Evolutionary conservation across 2,329 filamentous ascomycete genomes (phyloP), one percentile per base, ranked within the genome.

Genomic region (Penicillium sp.): DNA sequence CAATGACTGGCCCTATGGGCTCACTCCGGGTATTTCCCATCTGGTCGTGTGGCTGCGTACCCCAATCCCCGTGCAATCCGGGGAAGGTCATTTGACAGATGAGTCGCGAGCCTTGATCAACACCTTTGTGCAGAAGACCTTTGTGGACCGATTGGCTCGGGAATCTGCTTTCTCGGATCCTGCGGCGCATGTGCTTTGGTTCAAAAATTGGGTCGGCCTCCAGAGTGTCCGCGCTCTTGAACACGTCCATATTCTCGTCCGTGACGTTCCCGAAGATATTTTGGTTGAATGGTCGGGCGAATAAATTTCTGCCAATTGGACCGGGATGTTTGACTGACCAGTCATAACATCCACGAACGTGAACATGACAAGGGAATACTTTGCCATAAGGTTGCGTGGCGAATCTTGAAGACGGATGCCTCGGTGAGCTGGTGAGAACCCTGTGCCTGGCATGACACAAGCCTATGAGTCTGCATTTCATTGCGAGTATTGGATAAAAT

Each of bases 1-100:
- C 41, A 87, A 87, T 62, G 84, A 87, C 67, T 87, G 84, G 84
- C 81, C 83, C 1, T 87, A 87, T 67, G 83, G 82, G 3, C 62
- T 86, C 16, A 77, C 72, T 1, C 65, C 74, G 1, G 82, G 79
- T 3, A 82, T 87, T 57, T 69, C 65, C 14, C 84, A 87, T 64
- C 68, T 87, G 1, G 72, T 82, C 5, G 79, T 86, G 22, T 87
- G 84, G 84, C 67, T 77, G 31, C 81, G 81, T 50, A 80, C 76
- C 5, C 75, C 77, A 0, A 77, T 83, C 18, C 67, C 76, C 2
- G 75, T 78, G 3, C 74, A 79, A 55, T 69, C 72, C 14, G 66
- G 68, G 0, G 73, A 71, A 46, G 81, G 81, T 6, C 77, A 83
- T 65, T 65, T 83, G 57, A 82, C 79, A 9, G 70, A 74, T n/a